Conservation (phyloP, 345 rosid genomes). For the Citrus unshiu region DNA sequence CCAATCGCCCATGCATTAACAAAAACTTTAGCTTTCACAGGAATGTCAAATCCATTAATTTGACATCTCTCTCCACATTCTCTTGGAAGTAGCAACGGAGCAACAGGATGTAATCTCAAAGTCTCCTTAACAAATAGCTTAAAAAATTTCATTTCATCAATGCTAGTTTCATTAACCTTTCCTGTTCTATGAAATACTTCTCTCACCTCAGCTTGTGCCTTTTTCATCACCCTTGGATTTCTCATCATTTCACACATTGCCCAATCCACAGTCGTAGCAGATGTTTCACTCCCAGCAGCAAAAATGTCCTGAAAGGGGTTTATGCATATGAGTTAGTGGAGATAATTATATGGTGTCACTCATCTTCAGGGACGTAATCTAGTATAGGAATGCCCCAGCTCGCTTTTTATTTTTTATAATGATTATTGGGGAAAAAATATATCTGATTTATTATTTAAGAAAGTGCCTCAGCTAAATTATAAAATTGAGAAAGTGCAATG, state of each 20-base stretch:
- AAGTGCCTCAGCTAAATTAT: too few relatives aligned
- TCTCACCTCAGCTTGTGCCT: conserved; percentile 35
- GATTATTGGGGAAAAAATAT: too few relatives aligned
- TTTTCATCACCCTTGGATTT: conserved; percentile 26
- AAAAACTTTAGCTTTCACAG: conserved; percentile 10
- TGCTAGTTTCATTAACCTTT: conserved; percentile 19
- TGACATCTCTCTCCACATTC: conserved; percentile 11
- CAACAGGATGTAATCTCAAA: conserved; percentile 26
- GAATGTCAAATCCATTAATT: conserved; percentile 16
- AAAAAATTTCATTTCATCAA: conserved; percentile 20
- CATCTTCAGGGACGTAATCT: too few relatives aligned
- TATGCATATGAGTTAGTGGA: too few relatives aligned
- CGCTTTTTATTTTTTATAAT: too few relatives aligned
- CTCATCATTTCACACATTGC: conserved; percentile 29
- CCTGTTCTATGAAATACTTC: conserved; percentile 4
- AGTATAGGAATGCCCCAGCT: too few relatives aligned
- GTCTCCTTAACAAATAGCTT: conserved; percentile 30
- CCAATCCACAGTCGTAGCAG: conserved; percentile 16
- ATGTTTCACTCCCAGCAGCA: conserved; percentile 17
- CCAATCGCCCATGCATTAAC: conserved; percentile 29
- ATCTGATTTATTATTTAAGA: too few relatives aligned
- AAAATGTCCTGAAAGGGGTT: conserved; percentile 9
- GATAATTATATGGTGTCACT: too few relatives aligned
- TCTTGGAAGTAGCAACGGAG: conserved; percentile 30
- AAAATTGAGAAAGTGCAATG: too few relatives aligned